Evolutionary conservation across 352 stramenopile genomes (phyloP), one percentile per base, ranked within the genome.

Genomic region (Phytophthora chlamydospora): DNA sequence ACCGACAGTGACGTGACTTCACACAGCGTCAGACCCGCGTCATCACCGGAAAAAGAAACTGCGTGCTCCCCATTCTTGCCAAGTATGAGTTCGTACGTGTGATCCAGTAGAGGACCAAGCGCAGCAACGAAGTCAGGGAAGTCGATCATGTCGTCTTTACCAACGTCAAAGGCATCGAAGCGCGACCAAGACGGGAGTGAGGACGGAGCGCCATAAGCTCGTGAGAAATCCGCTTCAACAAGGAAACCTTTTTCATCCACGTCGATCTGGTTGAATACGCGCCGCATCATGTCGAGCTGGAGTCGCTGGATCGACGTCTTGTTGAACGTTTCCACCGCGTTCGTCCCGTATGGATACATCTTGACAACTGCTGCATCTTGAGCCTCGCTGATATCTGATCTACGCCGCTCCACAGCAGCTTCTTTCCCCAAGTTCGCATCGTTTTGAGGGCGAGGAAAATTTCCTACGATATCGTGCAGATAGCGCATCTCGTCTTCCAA

Each of bases 281-380:
- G 29, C 5, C 62, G 59, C 35, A 88, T 84, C 79, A 86, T 88
- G 3, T 72, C 62, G 0, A 89, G 44, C 17, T 91, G 82, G 1
- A 27, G 32, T 24, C 67, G 59, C 43, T 91, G 82, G 0, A 78
- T 60, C 1, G 50, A 29, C 0, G 75, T 75, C 40, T 80, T 76
- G 39, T 63, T 82, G 61, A 90, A 89, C 4, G 61, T 73, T 9
- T 86, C 80, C 10, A 82, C 11, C 0, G 68, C 73, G 36, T 83
- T 91, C 33, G 66, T 73, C 0, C 78, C 78, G 36, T 91, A 89
- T 0, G 78, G 79, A 68, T 89, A 89, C 71, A 88, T 75, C 29
- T 84, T 84, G 3, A 62, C 35, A 13, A 74, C n/a, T 3, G 29
- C 57, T 19, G 35, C 35, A 0, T 73, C 58, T 24, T 32, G 46